phyloP scores from a whole-genome alignment of 257 asterid species.

The Scutellaria baicalensis region DNA sequence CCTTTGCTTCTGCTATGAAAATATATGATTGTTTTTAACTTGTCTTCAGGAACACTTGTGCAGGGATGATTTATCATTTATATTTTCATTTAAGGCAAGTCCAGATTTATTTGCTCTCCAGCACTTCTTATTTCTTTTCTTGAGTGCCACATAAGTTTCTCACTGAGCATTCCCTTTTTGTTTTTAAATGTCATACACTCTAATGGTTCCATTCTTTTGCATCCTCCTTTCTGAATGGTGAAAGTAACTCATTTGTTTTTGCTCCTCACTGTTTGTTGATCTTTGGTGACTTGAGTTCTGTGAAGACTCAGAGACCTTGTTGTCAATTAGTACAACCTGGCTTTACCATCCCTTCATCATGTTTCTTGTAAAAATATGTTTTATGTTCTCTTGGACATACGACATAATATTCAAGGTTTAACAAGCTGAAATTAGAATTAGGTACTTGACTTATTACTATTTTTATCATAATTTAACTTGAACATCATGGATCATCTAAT shows the following conservation, averaged over 20 bases:
- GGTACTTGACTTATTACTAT: not conserved
- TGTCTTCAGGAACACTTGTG: constrained; percentile 73
- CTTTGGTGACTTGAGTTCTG: not conserved
- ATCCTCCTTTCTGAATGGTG: not conserved
- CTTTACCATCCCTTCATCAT: not conserved
- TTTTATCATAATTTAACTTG: not conserved
- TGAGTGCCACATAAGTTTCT: constrained; percentile 3
- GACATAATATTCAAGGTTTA: not conserved
- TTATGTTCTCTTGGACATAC: not conserved
- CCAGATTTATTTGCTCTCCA: constrained; percentile 2
- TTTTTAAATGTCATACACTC: not conserved
- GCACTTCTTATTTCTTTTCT: constrained; percentile 7
- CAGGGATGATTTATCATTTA: constrained; percentile 79
- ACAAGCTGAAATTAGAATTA: not conserved
- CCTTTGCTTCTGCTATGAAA: constrained; percentile 5
- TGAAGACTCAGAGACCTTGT: not conserved
- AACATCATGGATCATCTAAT: not conserved
- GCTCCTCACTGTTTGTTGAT: not conserved
- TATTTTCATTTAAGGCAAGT: constrained; percentile 82
- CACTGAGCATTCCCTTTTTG: not conserved
- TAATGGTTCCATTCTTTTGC: constrained; percentile 6
- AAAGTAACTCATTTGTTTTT: not conserved
- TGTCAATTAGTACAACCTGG: not conserved
- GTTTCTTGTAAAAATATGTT: not conserved
- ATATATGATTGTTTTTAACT: constrained; percentile 18